Conservation (phyloP, 2,329 filamentous ascomycete genomes). For the Thelonectria discophora region DNA sequence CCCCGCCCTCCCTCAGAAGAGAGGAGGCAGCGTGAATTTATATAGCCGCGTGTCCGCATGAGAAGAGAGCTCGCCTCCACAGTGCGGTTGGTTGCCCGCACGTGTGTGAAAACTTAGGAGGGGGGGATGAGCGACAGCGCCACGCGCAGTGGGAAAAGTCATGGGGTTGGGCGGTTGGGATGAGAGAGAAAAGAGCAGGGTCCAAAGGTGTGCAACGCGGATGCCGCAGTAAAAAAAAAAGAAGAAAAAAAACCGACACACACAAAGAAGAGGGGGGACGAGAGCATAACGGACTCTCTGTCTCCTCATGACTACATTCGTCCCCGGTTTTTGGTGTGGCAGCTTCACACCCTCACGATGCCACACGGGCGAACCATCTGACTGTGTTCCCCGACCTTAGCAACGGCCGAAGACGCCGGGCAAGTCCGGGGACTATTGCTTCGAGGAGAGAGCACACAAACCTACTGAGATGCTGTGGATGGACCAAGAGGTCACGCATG, state of each 20-base stretch:
- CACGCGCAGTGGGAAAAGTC: slow-evolving; percentile 42
- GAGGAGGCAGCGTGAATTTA: slow-evolving; percentile 10
- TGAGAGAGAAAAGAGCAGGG: no score
- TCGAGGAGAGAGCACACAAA: no score
- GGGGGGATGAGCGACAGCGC: slow-evolving; percentile 30
- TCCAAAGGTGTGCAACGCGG: slow-evolving; percentile 23
- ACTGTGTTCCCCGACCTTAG: slow-evolving; percentile 33
- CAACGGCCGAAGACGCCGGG: slow-evolving; percentile 11
- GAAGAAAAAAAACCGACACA: slow-evolving; percentile 10
- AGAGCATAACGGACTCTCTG: slow-evolving; percentile 12
- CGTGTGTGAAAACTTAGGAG: slow-evolving; percentile 35
- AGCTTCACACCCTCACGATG: slow-evolving; percentile 41
- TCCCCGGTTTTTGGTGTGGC: slow-evolving; percentile 43
- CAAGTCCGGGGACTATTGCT: slow-evolving; percentile 16
- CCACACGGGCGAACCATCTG: slow-evolving; percentile 38
- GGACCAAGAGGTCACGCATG: no score
- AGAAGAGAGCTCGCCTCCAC: neutral
- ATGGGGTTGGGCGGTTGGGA: slow-evolving; percentile 31
- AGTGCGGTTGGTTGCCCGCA: slow-evolving; percentile 24
- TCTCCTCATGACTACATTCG: no score
- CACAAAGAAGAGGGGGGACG: slow-evolving; percentile 13
- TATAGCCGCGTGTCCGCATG: slow-evolving; percentile 32
- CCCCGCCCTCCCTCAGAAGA: neutral
- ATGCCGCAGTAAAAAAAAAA: slow-evolving; percentile 6
- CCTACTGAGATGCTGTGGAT: no score